Conservation (phyloP, 2,329 filamentous ascomycete species). For the Pseudopithomyces chartarum region DNA sequence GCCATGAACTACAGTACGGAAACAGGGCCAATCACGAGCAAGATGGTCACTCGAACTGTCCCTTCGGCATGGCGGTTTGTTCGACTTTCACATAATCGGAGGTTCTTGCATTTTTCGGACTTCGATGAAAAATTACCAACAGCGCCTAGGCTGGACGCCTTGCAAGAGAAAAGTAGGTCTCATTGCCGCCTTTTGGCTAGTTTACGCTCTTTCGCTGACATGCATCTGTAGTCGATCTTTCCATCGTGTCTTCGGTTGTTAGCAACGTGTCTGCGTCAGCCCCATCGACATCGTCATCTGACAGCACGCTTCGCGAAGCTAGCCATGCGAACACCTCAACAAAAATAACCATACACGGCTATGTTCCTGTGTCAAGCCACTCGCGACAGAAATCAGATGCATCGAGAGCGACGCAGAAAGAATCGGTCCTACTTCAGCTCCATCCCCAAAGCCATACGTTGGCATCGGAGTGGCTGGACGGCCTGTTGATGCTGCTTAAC, state of each 20-base stretch:
- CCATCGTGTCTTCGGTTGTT: constrained; percentile 87
- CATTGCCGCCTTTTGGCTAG: constrained; percentile 13
- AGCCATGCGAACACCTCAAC: constrained; percentile 60
- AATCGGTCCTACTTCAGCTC: constrained; percentile 79
- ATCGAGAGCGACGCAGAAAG: constrained; percentile 53
- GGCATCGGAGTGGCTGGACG: constrained; percentile 96
- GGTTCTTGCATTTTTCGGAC: constrained; percentile 87
- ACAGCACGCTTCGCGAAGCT: constrained; percentile 49
- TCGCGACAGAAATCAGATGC: constrained; percentile 36
- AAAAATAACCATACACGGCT: constrained; percentile 91
- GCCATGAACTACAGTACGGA: constrained; percentile 57
- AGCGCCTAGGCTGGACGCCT: constrained; percentile 72
- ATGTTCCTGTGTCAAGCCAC: constrained; percentile 48
- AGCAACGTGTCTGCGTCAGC: constrained; percentile 80
- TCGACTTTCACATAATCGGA: constrained; percentile 85
- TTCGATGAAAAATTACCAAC: constrained; percentile 69
- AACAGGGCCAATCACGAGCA: constrained; percentile 50
- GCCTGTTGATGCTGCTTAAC: constrained; percentile 89
- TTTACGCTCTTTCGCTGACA: constrained; percentile 34
- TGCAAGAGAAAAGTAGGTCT: constrained; percentile 72
- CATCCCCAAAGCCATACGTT: constrained; percentile 79
- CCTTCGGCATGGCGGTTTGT: constrained; percentile 78
- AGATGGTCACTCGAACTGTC: constrained; percentile 46
- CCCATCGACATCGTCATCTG: constrained; percentile 54
- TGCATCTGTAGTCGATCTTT: constrained; percentile 69